Evolutionary conservation across 2,329 filamentous ascomycete genomes (phyloP), one percentile per base, ranked within the genome.

Genomic region (Sporothrix mexicana): DNA sequence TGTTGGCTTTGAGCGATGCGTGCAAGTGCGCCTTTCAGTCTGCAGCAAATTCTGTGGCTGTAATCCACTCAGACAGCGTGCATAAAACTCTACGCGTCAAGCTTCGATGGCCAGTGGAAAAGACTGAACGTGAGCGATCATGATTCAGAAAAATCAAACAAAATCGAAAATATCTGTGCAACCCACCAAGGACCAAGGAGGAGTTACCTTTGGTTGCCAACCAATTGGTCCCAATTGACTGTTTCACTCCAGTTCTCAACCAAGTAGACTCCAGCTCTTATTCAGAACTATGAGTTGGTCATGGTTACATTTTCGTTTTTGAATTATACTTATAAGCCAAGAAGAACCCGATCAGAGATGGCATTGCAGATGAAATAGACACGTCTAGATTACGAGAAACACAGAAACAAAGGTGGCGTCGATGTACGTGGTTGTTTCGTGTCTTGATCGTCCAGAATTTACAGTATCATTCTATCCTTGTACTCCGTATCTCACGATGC

Each of bases 221-320:
- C 5, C 2, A 8, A 43, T 30, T 53, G 55, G 12, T 5, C 55
- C 4, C 23, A n/a, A 10, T n/a, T 17, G 5, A 20, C 17, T 15
- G 20, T 30, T 66, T 66, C n/a, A 47, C 45, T 47, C 15, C 10
- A 64, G 17, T 25, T 66, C 9, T 66, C 61, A 47, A 66, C 61
- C 41, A 66, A 13, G 15, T 6, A 64, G n/a, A 45, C 6, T 12
- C 41, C 5, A n/a, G 9, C 17, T 59, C 13, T 45, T 1, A 43
- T 45, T n/a, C 7, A 23, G 59, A 45, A 45, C n/a, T 15, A n/a
- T 9, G 36, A 49, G 53, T 45, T 43, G 68, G 49, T 47, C 53
- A 23, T 61, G 55, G 68, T 70, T 61, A 20, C 53, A 70, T 70
- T 70, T 25, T 25, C 15, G 25, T 36, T 25, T 25, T 30, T 17